phyloP scores from a whole-genome alignment of 495 filamentous ascomycete species.

The Neurospora terricola region DNA sequence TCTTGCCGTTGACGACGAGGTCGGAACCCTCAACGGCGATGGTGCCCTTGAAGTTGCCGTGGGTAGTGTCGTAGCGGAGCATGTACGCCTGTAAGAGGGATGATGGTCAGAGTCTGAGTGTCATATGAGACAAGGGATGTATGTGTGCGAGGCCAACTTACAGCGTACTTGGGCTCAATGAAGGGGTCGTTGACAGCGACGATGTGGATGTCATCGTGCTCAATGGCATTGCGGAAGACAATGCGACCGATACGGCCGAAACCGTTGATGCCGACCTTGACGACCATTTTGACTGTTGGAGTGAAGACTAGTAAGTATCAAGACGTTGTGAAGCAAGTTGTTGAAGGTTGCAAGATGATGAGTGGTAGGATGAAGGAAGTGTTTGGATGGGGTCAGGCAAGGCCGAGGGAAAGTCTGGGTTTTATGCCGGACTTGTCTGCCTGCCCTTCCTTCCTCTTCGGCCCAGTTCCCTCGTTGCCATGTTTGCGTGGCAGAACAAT shows the following conservation, averaged over 20 bases:
- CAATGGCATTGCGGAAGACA: constrained; percentile 65
- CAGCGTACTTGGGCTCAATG: constrained; percentile 96
- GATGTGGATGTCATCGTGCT: constrained; percentile 75
- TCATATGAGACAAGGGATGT: background rate
- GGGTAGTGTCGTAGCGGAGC: constrained; percentile 97
- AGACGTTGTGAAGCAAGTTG: background rate
- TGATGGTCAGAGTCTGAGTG: constrained; percentile 11
- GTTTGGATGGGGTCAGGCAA: background rate
- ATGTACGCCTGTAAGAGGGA: constrained; percentile 70
- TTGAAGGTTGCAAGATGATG: background rate
- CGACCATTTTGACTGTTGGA: constrained; percentile 30
- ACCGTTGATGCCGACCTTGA: constrained; percentile 94
- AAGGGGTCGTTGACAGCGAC: constrained; percentile 99
- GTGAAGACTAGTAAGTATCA: background rate
- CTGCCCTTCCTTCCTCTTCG: background rate
- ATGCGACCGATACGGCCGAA: constrained; percentile 99
- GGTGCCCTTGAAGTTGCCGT: constrained; percentile 92
- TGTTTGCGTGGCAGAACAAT: background rate
- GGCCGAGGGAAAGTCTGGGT: background rate
- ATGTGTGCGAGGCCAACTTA: constrained; percentile 42
- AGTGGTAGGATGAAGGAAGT: background rate
- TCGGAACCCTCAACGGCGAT: constrained; percentile 63
- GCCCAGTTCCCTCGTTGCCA: background rate
- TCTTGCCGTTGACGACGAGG: constrained; percentile 91
- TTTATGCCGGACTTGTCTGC: background rate